phyloP scores from a whole-genome alignment of 2,329 filamentous ascomycete genomes.

The Canariomyces notabilis region DNA sequence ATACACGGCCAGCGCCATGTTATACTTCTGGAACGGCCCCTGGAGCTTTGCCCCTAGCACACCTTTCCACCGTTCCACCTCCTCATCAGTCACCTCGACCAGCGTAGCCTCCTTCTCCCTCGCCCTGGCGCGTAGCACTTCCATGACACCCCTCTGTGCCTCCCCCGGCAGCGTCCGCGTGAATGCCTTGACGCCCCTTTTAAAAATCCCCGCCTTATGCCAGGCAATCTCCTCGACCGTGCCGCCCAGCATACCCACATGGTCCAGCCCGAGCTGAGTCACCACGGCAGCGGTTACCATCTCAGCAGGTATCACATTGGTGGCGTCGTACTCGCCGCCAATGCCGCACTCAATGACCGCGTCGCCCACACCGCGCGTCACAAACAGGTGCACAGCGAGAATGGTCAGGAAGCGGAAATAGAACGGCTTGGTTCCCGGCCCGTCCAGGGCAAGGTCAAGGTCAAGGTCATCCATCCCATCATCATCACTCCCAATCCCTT shows the following conservation, averaged over 20 bases:
- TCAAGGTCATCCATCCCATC: slow-evolving; percentile 47
- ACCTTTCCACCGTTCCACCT: slow-evolving; percentile 39
- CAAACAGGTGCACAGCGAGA: slow-evolving; percentile 78
- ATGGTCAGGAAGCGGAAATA: slow-evolving; percentile 92
- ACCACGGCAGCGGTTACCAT: slow-evolving; percentile 55
- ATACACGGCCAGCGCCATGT: slow-evolving; percentile 52
- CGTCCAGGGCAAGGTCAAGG: too few relatives aligned
- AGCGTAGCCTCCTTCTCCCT: slow-evolving; percentile 47
- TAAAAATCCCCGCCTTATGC: slow-evolving; percentile 70
- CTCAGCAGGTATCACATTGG: slow-evolving; percentile 67
- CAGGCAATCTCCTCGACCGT: slow-evolving; percentile 64
- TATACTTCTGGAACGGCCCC: slow-evolving; percentile 52
- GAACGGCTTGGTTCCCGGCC: slow-evolving; percentile 67
- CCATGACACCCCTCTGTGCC: slow-evolving; percentile 21
- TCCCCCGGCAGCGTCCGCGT: slow-evolving; percentile 13
- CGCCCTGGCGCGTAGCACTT: slow-evolving; percentile 43
- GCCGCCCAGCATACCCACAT: slow-evolving; percentile 56
- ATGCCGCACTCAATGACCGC: slow-evolving; percentile 92
- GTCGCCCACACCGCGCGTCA: slow-evolving; percentile 67
- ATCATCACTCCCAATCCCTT: slow-evolving; percentile 20
- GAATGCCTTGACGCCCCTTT: slow-evolving; percentile 39
- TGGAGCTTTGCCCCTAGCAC: slow-evolving; percentile 38
- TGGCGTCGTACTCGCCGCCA: slow-evolving; percentile 88
- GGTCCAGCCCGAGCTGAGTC: slow-evolving; percentile 64
- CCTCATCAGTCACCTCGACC: slow-evolving; percentile 37